Evolutionary conservation across 1,284 basidiomycete genomes (phyloP), one percentile per base, ranked within the genome.

Genomic region (Leccinum griseonigrum): DNA sequence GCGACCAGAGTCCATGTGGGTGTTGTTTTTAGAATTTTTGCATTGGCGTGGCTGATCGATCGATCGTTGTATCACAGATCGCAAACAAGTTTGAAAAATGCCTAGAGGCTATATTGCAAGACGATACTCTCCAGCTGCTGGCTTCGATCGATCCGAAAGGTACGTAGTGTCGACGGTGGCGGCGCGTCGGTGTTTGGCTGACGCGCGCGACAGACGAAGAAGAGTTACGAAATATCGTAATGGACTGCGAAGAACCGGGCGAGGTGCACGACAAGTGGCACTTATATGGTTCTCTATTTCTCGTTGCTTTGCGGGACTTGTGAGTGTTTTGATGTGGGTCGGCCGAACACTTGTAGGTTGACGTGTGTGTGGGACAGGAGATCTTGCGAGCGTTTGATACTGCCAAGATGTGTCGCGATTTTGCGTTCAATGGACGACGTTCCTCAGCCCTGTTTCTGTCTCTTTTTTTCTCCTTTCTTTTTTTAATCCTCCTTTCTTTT

Each of bases 61-160:
- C 38, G 22, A 26, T 26, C 22, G 22, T 26, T 26, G 22, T 26
- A 26, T 26, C 22, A 29, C 29, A 73, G 68, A 50, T 75, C 36
- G 59, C 70, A 26, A 58, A 62, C 1, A 54, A n/a, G 36, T 62
- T 57, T 16, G 6, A 34, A 2, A 57, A 51, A 29, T 22, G 36
- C 46, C 46, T 57, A 4, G 61, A 66, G 0, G 26, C 58, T 16
- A 53, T 74, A 38, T 48, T 72, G 6, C 63, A 67, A 46, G 72
- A 73, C 9, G 65, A 74, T 38, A 70, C 70, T 13, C 72, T 72
- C 8, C 62, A 75, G 31, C 14, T 64, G 26, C 48, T 72, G 58
- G 72, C 71, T 11, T 34, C 64, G 54, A 64, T 54, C 1, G 26
- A 64, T 28, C 70, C 73, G 1, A 56, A 63, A 57, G 72, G 71